Percentiles rank a stretch among this genome's conserved stretches.
These are phyloP conservation scores for Rubroboletus pulcherrimus DNA, from an alignment of 768 basidiomycete genomes.

Conservation along the genomic window DNA sequence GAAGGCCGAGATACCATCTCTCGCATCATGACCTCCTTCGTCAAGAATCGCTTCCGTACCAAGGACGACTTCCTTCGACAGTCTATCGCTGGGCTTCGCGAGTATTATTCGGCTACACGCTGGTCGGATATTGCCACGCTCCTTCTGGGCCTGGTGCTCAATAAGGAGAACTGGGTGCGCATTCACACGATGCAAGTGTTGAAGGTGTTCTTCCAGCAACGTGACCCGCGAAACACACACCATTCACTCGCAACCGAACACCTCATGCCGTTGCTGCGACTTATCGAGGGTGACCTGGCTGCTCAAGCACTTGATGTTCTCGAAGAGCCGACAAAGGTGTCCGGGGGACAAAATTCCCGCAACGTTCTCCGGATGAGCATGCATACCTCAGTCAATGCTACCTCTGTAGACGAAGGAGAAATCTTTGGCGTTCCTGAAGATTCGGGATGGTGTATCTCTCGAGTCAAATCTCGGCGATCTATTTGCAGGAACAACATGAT, in stretches of 20 bases:
- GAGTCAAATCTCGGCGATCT: slow-evolving; percentile 54
- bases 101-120: slow-evolving; percentile 71
- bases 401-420: slow-evolving; percentile 55
- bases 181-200: slow-evolving; percentile 83
- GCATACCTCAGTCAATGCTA: slow-evolving; percentile 48
- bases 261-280: slow-evolving; percentile 84
- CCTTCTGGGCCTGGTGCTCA: slow-evolving; percentile 83
- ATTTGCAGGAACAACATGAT: slow-evolving; percentile 73
- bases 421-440: slow-evolving; percentile 80
- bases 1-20: slow-evolving; percentile 77
- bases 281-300: slow-evolving; percentile 85
- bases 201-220: slow-evolving; percentile 83
- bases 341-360: slow-evolving; percentile 71
- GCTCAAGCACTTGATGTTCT: slow-evolving; percentile 88
- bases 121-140: slow-evolving; percentile 82
- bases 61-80: slow-evolving; percentile 93
- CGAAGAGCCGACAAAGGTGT: slow-evolving; percentile 82
- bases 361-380: slow-evolving; percentile 93
- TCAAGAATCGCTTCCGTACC: slow-evolving; percentile 83
- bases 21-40: slow-evolving; percentile 86
- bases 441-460: slow-evolving; percentile 85
- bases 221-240: slow-evolving; percentile 71
- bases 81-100: slow-evolving; percentile 78
- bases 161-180: slow-evolving; percentile 76
- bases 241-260: slow-evolving; percentile 79